Conservation (phyloP, 352 stramenopile species). For the Globisporangium uncinulatum region DNA sequence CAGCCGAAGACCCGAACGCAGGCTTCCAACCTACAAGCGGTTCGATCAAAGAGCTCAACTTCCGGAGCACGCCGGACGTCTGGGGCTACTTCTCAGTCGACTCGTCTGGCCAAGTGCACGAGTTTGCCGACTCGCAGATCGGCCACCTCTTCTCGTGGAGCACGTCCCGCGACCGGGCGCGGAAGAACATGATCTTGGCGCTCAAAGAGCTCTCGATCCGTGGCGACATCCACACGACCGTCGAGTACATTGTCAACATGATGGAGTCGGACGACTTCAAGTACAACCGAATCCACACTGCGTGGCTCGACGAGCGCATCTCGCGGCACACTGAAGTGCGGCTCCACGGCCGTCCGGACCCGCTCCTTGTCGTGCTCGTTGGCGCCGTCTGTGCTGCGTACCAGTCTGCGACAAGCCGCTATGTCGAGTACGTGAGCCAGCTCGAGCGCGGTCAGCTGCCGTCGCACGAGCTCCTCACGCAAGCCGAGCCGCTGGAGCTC, state of each 20-base stretch:
- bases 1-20: constrained; percentile 98
- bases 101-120: constrained; percentile 97
- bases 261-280: constrained; percentile 99
- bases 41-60: constrained; percentile 99
- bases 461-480: constrained; percentile 77
- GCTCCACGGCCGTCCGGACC: constrained; percentile 75
- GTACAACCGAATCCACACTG: constrained; percentile 98
- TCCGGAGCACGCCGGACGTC: constrained; percentile 97
- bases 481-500: constrained; percentile 90
- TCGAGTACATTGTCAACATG: constrained; percentile 99
- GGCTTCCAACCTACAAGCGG: constrained; percentile 98
- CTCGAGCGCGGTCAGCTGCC: constrained; percentile 92
- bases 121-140: constrained; percentile 99
- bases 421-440: constrained; percentile 79
- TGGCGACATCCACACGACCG: constrained; percentile 99
- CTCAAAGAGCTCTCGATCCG: constrained; percentile 99
- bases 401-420: constrained; percentile 64
- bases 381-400: constrained; percentile 84
- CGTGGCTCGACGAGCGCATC: constrained; percentile 98
- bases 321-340: constrained; percentile 89
- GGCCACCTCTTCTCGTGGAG: constrained; percentile 99
- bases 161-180: constrained; percentile 92
- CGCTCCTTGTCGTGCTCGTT: constrained; percentile 84
- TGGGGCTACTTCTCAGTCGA: constrained; percentile 99
- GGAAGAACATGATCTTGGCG: constrained; percentile 98